Base-by-base conservation (phyloP, 2,329 filamentous ascomycete species). In the Pseudogymnoascus sp. region DNA sequence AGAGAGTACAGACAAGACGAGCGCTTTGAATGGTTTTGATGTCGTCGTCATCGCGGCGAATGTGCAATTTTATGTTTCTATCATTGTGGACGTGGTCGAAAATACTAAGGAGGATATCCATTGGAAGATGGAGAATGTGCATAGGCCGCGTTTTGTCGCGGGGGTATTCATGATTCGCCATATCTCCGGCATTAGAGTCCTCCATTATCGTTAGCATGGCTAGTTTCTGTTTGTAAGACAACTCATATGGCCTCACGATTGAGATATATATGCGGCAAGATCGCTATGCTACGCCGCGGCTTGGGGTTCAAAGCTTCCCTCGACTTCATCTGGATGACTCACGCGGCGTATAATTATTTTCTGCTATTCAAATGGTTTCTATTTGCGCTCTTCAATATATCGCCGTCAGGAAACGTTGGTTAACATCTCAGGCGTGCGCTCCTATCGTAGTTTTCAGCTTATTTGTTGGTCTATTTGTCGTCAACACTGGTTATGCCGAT, bases 1-100 rank as follows among this genome's bases (percentile, higher is more conserved):
- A 61, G 18, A 28, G 37, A 61, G 3, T 36, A 37, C 60, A 61
- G 9, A 61, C 60, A 25, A 61, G 60, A n/a, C 60, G 60, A 8
- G 38, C 37, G 11, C 14, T 46, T 23, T 61, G 34, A 6, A 49
- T 25, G 16, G 23, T 46, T 43, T 61, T 38, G 5, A 25, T 23
- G n/a, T 21, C 16, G 8, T 23, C 3, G 5, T 38, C 25, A 6
- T 38, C 36, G 14, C 36, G 36, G 28, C 28, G 28, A 38, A n/a
- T 38, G 14, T 38, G 36, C 28, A 28, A 28, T 28, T 28, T 28
- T 28, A 28, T 28, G 28, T 5, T 38, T 9, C 3, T 25, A n/a
- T 14, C 21, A 31, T 43, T 28, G 21, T 12, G 9, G 59, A 61
- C 12, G 37, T 43, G 18, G 36, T 61, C 59, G 5, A 61, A 61